Base-by-base conservation (phyloP, 495 filamentous ascomycete genomes). In the Ramalina intermedia region DNA sequence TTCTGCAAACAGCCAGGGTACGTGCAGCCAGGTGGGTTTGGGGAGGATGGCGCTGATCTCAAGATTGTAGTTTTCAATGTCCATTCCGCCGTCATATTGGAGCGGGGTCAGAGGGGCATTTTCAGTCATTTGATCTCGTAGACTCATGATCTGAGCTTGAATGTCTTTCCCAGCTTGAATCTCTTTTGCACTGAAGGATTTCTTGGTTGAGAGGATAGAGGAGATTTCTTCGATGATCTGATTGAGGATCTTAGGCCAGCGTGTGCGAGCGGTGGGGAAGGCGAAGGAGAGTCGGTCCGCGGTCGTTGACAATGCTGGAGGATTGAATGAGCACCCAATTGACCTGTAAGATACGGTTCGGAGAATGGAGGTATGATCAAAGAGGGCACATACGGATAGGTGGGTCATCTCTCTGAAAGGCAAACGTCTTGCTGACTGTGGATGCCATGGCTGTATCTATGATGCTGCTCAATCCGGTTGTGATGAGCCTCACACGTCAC, bases 1-100 rank as follows among this genome's bases (percentile, higher is more conserved):
- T 67, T 96, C 90, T 26, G 79, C 69, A 65, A 73, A 98, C 8
- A 98, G 76, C 91, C 90, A 98, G 2, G 87, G 67, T 3, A 78
- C 79, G 46, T 82, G 69, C 61, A 84, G 81, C 90, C 90, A 98
- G 21, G 72, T 78, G 0, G 81, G 79, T 44, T 72, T 72, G 42
- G 83, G 84, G 18, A 6, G 37, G 8, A 86, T 71, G 53, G 78
- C 63, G 49, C 82, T 74, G 16, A 96, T 66, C 62, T 94, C 88
- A 44, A 77, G 59, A 61, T 96, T 96, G 65, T 96, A 96, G 14
- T 69, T 68, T 13, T 73, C 73, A 37, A 94, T 79, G 61, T 93
- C 91, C 12, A 78, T 64, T 41, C 73, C 61, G 18, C 85, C 87
- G 63, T 96, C 89, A 53, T 94, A 85, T 23, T 68, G 70, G 3